A percentile compares a stretch with the other conserved stretches of the same genome.
These are phyloP conservation scores for Ceratocystis destructans DNA, from an alignment of 2,329 filamentous ascomycete species.

Conservation along the genomic window DNA sequence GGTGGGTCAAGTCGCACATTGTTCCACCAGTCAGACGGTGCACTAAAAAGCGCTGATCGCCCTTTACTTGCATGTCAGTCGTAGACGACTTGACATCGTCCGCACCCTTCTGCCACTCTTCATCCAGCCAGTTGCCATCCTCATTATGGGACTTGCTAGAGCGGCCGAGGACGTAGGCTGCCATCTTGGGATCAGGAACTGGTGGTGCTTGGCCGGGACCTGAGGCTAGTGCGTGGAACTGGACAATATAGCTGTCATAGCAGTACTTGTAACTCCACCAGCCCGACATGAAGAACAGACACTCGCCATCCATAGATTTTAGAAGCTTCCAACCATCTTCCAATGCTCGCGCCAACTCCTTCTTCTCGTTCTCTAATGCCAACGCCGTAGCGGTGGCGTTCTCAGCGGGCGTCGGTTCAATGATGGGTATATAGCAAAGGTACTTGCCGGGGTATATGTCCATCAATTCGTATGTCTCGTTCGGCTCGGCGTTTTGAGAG, in stretches of 20 bases:
- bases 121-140: conserved; percentile 22
- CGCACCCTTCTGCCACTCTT: conserved; percentile 23
- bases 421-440: conserved; percentile 69
- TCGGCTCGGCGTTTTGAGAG: conserved; percentile 20
- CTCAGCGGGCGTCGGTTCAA: conserved; percentile 42
- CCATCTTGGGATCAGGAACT: conserved; percentile 58
- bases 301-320: conserved; percentile 60
- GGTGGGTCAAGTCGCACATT: conserved; percentile 71
- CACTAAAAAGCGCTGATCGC: conserved; percentile 72
- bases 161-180: conserved; percentile 63
- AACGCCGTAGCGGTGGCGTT: conserved; percentile 54
- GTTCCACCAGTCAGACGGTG: conserved; percentile 71
- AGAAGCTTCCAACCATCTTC: conserved; percentile 69
- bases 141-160: conserved; percentile 22
- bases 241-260: conserved; percentile 73
- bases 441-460: conserved; percentile 56
- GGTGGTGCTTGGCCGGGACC: conserved; percentile 56
- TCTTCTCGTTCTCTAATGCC: conserved; percentile 60
- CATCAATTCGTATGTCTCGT: conserved; percentile 56
- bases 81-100: conserved; percentile 17
- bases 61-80: conserved; percentile 59
- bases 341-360: conserved; percentile 64
- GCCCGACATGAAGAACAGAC: conserved; percentile 67
- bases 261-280: conserved; percentile 98
- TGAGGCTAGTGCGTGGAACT: conserved; percentile 73